These are phyloP conservation scores for Suhomyces coccinellae DNA, from an alignment of 1,139 yeast species.

Conservation along the genomic window DNA sequence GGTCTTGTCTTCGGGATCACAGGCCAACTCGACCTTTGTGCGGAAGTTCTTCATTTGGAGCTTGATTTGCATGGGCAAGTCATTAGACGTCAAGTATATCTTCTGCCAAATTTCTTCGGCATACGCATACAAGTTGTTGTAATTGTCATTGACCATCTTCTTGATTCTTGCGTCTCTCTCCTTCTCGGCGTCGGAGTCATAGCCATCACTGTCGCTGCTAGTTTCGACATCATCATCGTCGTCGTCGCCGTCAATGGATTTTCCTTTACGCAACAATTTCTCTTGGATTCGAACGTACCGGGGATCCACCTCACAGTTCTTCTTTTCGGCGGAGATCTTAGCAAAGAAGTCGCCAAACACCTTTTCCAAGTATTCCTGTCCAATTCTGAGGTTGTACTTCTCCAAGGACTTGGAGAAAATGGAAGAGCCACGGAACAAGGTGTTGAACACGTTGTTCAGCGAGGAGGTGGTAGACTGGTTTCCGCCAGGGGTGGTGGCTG, in stretches of 20 bases:
- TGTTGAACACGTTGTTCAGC: conserved; percentile 56
- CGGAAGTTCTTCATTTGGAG: conserved; percentile 59
- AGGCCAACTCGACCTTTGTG: conserved; percentile 58
- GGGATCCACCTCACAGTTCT: conserved; percentile 77
- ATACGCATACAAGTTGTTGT: conserved; percentile 52
- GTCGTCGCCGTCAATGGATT: conserved; percentile 22
- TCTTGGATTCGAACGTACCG: conserved; percentile 47
- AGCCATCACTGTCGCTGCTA: conserved; percentile 28
- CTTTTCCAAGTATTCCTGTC: conserved; percentile 73
- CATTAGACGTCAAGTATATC: conserved; percentile 69
- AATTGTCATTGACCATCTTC: conserved; percentile 49
- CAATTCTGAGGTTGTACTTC: conserved; percentile 70
- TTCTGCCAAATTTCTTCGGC: conserved; percentile 70
- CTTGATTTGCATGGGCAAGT: conserved; percentile 71
- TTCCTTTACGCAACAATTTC: conserved; percentile 34
- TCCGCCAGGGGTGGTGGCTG: not conserved
- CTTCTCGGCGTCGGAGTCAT: conserved; percentile 37
- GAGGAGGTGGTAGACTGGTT: conserved; percentile 15
- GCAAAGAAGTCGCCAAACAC: conserved; percentile 70
- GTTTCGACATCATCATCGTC: conserved; percentile 24
- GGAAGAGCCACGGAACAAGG: conserved; percentile 84
- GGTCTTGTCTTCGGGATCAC: conserved; percentile 56
- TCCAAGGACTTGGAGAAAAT: conserved; percentile 81
- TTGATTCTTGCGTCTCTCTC: conserved; percentile 28
- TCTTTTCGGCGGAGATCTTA: conserved; percentile 49